phyloP scores from a whole-genome alignment of 2,329 filamentous ascomycete species.

The Stachybotrys elegans region DNA sequence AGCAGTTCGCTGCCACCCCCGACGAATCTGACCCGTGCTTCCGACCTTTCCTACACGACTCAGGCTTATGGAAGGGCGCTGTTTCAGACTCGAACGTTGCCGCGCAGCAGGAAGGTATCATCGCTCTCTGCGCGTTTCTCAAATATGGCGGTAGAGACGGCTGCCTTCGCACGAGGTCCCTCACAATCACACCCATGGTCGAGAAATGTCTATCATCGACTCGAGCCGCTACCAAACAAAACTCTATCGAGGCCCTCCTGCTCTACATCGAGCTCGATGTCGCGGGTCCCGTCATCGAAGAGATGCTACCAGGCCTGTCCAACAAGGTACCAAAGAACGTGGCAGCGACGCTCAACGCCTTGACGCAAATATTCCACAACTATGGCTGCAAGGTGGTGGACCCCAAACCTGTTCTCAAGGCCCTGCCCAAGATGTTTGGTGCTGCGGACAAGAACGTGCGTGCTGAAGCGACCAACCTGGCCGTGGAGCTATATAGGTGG shows the following conservation, averaged over 20 bases:
- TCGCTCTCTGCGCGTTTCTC: conserved; percentile 83
- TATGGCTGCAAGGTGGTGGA: conserved; percentile 94
- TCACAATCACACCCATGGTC: conserved; percentile 72
- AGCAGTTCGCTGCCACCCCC: conserved; percentile 78
- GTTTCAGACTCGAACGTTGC: conserved; percentile 95
- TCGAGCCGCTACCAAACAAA: conserved; percentile 82
- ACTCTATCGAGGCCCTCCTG: conserved; percentile 78
- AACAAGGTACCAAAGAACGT: conserved; percentile 92
- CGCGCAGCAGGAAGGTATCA: conserved; percentile 88
- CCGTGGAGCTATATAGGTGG: conserved; percentile 95
- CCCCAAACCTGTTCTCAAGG: conserved; percentile 85
- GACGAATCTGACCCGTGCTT: conserved; percentile 85
- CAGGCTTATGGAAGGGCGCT: conserved; percentile 84
- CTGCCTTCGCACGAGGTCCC: conserved; percentile 69
- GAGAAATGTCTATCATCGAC: conserved; percentile 91
- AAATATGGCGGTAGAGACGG: conserved; percentile 83
- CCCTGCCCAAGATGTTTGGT: conserved; percentile 83
- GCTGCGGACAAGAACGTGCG: conserved; percentile 98
- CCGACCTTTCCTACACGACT: conserved; percentile 79
- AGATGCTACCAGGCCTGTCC: conserved; percentile 74
- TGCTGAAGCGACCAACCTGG: conserved; percentile 84
- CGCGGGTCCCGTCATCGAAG: conserved; percentile 80
- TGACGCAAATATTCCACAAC: conserved; percentile 84
- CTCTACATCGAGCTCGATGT: conserved; percentile 88
- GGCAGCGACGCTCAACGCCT: conserved; percentile 62